Conservation (phyloP, 2,329 filamentous ascomycete species). For the Cytospora mali region DNA sequence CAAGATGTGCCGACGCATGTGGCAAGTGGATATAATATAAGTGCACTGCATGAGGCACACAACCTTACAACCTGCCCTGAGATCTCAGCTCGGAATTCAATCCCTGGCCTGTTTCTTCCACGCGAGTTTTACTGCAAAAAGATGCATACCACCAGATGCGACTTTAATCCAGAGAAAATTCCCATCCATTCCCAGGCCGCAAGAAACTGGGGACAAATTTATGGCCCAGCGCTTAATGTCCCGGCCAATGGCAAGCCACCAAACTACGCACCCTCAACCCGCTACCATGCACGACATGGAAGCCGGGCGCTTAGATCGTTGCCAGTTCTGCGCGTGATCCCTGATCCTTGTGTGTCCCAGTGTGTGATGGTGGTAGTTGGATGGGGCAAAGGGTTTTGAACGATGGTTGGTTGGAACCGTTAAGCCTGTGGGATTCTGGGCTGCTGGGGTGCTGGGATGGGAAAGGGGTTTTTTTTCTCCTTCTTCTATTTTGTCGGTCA, state of each 20-base stretch:
- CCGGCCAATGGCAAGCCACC: conserved; percentile 3
- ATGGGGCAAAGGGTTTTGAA: background rate
- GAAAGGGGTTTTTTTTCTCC: background rate
- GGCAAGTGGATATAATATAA: background rate
- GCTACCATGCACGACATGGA: conserved; percentile 28
- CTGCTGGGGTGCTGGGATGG: background rate
- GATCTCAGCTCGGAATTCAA: conserved; percentile 6
- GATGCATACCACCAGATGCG: background rate
- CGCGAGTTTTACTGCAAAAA: background rate
- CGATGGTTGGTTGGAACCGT: background rate
- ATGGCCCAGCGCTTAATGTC: conserved; percentile 20
- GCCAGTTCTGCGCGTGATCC: conserved; percentile 15
- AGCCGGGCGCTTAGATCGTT: conserved; percentile 26
- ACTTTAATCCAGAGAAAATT: background rate
- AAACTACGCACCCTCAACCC: background rate
- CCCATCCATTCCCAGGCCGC: background rate
- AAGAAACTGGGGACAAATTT: background rate
- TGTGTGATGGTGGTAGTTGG: background rate
- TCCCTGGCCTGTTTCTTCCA: background rate
- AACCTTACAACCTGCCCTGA: conserved; percentile 1
- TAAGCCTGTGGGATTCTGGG: background rate
- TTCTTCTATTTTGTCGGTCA: background rate
- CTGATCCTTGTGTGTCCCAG: conserved; percentile 17
- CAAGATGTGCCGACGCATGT: background rate
- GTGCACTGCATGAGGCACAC: background rate